These are phyloP conservation scores for Colletotrichum tofieldiae DNA, from an alignment of 2,329 filamentous ascomycete species.

Conservation along the genomic window DNA sequence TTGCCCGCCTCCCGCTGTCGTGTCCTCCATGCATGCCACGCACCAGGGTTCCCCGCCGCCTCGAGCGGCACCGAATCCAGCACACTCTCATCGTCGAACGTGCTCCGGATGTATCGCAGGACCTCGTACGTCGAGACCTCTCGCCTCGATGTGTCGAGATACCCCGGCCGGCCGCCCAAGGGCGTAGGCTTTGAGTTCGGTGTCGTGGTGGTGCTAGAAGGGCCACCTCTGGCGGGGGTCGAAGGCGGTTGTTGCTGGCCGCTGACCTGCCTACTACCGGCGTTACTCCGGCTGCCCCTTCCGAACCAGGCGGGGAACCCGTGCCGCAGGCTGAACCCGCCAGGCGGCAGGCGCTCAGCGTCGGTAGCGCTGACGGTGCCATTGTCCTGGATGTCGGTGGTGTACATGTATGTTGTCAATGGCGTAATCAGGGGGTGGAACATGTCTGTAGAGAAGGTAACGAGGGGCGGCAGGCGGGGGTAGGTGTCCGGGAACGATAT, in stretches of 20 bases:
- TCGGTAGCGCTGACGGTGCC: slow-evolving; percentile 89
- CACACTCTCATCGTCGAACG: slow-evolving; percentile 84
- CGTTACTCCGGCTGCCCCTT: slow-evolving; percentile 63
- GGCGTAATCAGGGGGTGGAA: slow-evolving; percentile 96
- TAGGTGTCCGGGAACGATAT: slow-evolving; percentile 89
- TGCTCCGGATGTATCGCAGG: slow-evolving; percentile 84
- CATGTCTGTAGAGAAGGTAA: slow-evolving; percentile 92
- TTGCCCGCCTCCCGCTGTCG: slow-evolving; percentile 57
- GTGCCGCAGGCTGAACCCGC: slow-evolving; percentile 90
- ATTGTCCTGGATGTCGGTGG: slow-evolving; percentile 81
- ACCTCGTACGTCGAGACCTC: slow-evolving; percentile 76
- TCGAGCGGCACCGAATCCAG: slow-evolving; percentile 86
- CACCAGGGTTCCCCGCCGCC: slow-evolving; percentile 89
- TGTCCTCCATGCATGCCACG: slow-evolving; percentile 93
- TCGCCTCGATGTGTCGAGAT: slow-evolving; percentile 59
- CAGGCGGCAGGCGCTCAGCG: slow-evolving; percentile 86
- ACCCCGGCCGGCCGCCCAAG: slow-evolving; percentile 52
- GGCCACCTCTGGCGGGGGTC: slow-evolving; percentile 46
- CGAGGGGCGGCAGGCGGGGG: slow-evolving; percentile 83
- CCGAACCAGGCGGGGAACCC: slow-evolving; percentile 94
- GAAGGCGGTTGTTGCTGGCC: slow-evolving; percentile 53
- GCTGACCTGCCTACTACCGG: slow-evolving; percentile 58
- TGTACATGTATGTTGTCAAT: slow-evolving; percentile 94
- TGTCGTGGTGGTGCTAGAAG: slow-evolving; percentile 48
- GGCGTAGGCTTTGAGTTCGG: slow-evolving; percentile 51